These are phyloP conservation scores for Monosporozyma aerobia DNA, from an alignment of 805 yeast species.

Conservation along the genomic window DNA sequence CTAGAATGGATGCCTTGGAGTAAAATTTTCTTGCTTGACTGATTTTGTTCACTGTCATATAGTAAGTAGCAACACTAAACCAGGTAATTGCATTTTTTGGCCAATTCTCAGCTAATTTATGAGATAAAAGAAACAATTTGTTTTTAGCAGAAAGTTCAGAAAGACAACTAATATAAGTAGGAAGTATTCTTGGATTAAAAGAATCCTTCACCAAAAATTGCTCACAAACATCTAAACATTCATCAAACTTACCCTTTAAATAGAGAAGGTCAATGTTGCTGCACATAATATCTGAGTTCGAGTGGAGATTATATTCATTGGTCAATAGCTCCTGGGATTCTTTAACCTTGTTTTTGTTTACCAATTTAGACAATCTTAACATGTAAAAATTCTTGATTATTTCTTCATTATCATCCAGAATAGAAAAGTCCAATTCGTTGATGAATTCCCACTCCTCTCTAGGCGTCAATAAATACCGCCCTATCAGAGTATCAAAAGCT, in stretches of 20 bases:
- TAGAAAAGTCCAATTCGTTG: constrained; percentile 44
- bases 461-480: constrained; percentile 69
- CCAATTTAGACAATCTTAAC: constrained; percentile 64
- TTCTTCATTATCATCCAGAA: constrained; percentile 71
- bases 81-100: constrained; percentile 80
- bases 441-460: constrained; percentile 80
- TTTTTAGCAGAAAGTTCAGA: constrained; percentile 79
- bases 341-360: constrained; percentile 45
- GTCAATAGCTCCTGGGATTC: constrained; percentile 58
- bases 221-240: constrained; percentile 70
- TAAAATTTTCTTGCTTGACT: constrained; percentile 81
- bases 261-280: constrained; percentile 63
- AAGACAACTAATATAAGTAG: constrained; percentile 73
- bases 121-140: constrained; percentile 70
- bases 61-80: constrained; percentile 89
- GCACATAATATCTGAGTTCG: constrained; percentile 59
- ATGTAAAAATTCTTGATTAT: constrained; percentile 69
- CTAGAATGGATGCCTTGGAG: constrained; percentile 77
- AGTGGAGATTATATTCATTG: constrained; percentile 63
- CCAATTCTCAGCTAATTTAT: constrained; percentile 73
- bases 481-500: constrained; percentile 72
- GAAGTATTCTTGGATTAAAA: constrained; percentile 60
- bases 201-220: constrained; percentile 47
- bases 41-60: constrained; percentile 61
- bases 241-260: constrained; percentile 68